Base-by-base conservation (phyloP, 2,329 filamentous ascomycete species). In the Balansia obtecta region DNA sequence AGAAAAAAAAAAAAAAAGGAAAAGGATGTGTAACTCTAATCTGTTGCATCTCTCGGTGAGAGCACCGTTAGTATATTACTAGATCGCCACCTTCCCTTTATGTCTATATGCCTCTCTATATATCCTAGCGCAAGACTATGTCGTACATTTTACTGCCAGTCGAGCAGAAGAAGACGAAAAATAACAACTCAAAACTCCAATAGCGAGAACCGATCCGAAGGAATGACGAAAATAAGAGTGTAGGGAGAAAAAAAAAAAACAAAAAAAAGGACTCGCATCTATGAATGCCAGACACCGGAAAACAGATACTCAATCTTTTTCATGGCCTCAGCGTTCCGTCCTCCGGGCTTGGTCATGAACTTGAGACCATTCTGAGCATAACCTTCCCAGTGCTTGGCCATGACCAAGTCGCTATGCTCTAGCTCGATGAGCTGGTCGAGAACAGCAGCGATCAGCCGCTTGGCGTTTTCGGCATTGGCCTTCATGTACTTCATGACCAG, bases 401-500 rank as follows among this genome's bases (percentile, higher is more conserved):
- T 70, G 40, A 96, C 82, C 51, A 93, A 67, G 52, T 91, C 83
- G 50, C 67, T 71, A 68, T 95, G 80, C 63, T 91, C 85, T 53
- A 86, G 77, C 64, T 86, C 83, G 60, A 80, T 82, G 59, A 97
- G 74, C 68, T 89, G 84, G 67, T 97, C 88, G 50, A 98, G 73
- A 43, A 97, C 89, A 33, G 86, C 88, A 37, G 81, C 87, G 34
- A 98, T 83, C 51, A 97, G 83, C 48, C 82, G 76, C 65, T 85
- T 84, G 34, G 93, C 93, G 63, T 97, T 98, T 63, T 84, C 76
- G 48, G 86, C 77, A 69, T 98, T 98, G 57, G 88, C 85, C 65
- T 86, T 85, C 93, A 98, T 98, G 69, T 95, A 88, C 54, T 82
- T 85, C 82, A 95, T 88, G 50, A 98, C 93, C 86, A 97, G 95